phyloP scores from a whole-genome alignment of 257 asterid species.

The Cinchona pubescens region DNA sequence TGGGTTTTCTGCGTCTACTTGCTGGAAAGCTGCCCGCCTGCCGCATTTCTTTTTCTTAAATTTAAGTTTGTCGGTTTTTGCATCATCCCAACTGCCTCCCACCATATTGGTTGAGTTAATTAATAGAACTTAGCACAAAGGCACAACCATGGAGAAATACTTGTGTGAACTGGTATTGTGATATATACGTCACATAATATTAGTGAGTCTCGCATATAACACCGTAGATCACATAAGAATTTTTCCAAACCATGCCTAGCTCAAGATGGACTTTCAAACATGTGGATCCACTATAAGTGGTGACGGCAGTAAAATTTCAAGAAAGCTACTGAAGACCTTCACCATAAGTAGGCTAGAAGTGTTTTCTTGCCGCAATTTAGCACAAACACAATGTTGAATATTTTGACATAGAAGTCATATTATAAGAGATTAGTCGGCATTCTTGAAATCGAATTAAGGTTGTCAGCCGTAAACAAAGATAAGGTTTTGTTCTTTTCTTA shows the following conservation, averaged over 20 bases:
- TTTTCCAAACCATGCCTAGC: background rate
- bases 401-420: background rate
- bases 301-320: no score
- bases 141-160: no score
- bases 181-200: no score
- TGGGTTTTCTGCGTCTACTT: conserved; percentile 1
- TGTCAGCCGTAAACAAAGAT: background rate
- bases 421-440: background rate
- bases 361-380: background rate
- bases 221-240: no score
- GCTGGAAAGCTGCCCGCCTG: background rate
- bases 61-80: background rate
- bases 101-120: background rate
- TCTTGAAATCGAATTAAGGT: background rate
- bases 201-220: no score
- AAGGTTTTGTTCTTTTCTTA: background rate
- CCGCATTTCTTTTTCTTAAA: background rate
- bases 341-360: background rate
- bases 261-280: background rate
- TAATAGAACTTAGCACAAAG: no score
- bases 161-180: no score
- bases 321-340: no score
- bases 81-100: background rate
- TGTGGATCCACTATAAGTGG: background rate
- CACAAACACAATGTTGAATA: background rate